Evolutionary conservation across 306 rosid genomes (phyloP).

Genomic region (Sophora flavescens): DNA sequence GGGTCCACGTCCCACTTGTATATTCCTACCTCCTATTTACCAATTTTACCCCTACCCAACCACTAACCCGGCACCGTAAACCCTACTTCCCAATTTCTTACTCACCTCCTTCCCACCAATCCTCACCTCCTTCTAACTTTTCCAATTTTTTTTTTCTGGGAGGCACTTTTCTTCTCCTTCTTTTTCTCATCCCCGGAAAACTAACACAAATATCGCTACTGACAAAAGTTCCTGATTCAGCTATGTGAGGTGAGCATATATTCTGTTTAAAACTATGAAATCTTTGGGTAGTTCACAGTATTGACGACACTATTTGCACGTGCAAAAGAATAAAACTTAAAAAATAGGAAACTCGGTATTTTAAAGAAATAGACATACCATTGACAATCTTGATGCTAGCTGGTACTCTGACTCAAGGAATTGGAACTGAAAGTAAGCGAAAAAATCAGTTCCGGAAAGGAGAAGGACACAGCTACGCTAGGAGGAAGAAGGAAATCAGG

Average conservation of each 20-base stretch:
- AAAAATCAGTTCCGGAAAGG: too few relatives aligned
- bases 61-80: too few relatives aligned
- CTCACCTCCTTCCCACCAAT: too few relatives aligned
- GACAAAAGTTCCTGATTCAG: background rate
- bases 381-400: conserved; percentile 62
- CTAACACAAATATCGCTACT: background rate
- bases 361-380: conserved; percentile 62
- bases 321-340: conserved; percentile 40
- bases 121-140: too few relatives aligned
- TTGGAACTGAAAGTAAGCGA: conserved; percentile 47
- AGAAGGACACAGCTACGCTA: too few relatives aligned
- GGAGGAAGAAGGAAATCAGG: too few relatives aligned
- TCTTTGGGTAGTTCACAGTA: conserved; percentile 11
- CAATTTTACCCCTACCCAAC: too few relatives aligned
- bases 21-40: too few relatives aligned
- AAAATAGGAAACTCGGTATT: conserved; percentile 21
- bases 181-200: background rate
- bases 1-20: too few relatives aligned
- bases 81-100: too few relatives aligned
- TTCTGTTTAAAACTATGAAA: conserved; percentile 34
- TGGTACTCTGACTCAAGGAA: conserved; percentile 74
- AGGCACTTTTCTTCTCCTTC: too few relatives aligned
- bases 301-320: conserved; percentile 6
- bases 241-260: background rate
- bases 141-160: too few relatives aligned